Percentiles rank a stretch among this genome's conserved stretches.
phyloP scores from a whole-genome alignment of 2,329 filamentous ascomycete genomes.

The Cordyceps fumosorosea region DNA sequence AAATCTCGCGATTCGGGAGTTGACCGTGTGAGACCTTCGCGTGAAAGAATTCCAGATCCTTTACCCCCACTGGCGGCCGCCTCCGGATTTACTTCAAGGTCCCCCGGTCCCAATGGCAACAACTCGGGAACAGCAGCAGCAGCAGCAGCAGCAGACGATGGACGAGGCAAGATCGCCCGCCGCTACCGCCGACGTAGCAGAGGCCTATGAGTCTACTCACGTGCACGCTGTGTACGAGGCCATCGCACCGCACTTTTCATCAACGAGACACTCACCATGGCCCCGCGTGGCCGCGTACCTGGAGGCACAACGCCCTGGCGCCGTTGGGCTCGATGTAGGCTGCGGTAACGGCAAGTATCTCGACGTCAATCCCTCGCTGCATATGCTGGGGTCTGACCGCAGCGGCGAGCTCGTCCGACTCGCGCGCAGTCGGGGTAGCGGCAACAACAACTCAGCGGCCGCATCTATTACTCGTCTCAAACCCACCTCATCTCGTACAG shows the following conservation, averaged over 20 bases:
- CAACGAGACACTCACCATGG: slow-evolving; percentile 80
- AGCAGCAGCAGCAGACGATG: not conserved
- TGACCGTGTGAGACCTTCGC: not conserved
- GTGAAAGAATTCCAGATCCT: not conserved
- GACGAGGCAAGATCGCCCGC: not conserved
- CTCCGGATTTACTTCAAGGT: not conserved
- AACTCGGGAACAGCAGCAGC: not conserved
- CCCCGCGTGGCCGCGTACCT: slow-evolving; percentile 82
- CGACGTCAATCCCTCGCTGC: slow-evolving; percentile 66
- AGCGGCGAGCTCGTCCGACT: slow-evolving; percentile 52
- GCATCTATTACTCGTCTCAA: not conserved
- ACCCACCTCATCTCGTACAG: not conserved
- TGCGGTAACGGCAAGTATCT: slow-evolving; percentile 98
- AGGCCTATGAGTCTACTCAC: slow-evolving; percentile 73
- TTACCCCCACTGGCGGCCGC: not conserved
- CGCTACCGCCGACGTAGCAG: slow-evolving; percentile 33
- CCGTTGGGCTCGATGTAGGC: slow-evolving; percentile 82
- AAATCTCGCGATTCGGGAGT: not conserved
- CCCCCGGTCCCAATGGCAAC: not conserved
- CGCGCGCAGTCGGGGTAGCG: slow-evolving; percentile 27
- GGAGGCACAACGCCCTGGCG: slow-evolving; percentile 54
- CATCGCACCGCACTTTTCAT: slow-evolving; percentile 78
- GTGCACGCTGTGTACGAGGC: slow-evolving; percentile 89
- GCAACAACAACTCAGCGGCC: slow-evolving; percentile 11
- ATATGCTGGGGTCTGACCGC: slow-evolving; percentile 80